Evolutionary conservation across 179 eudicot species (phyloP).

Genomic region (Silene noctiflora): DNA sequence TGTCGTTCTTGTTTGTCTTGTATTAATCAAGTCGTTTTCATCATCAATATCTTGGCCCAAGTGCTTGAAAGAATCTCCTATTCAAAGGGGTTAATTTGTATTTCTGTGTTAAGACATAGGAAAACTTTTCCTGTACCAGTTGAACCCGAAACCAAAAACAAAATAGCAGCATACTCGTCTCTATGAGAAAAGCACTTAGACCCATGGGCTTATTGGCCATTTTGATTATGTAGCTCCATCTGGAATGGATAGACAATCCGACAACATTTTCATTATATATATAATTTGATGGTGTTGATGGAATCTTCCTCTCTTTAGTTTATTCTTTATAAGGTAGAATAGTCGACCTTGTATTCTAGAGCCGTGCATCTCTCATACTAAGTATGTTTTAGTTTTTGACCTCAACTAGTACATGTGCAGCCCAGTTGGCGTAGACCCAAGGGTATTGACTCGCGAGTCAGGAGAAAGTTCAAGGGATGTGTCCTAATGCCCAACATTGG

Average conservation of each 20-base stretch:
- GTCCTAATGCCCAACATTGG: constrained; percentile 65
- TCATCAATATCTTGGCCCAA: neutral
- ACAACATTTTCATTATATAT: too few relatives aligned
- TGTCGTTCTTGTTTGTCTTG: neutral
- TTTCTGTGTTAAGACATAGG: too few relatives aligned
- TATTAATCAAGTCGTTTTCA: too few relatives aligned
- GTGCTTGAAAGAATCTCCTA: neutral
- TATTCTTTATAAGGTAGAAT: neutral
- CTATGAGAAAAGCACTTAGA: too few relatives aligned
- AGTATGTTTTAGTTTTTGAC: neutral
- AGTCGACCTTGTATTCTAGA: neutral
- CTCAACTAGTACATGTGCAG: constrained; percentile 23
- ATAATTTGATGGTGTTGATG: neutral
- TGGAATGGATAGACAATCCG: neutral
- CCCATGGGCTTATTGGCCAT: too few relatives aligned
- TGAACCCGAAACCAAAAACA: too few relatives aligned
- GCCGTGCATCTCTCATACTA: too few relatives aligned
- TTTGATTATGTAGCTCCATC: too few relatives aligned
- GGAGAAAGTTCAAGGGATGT: constrained; percentile 63
- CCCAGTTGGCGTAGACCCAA: constrained; percentile 60
- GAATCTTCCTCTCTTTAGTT: too few relatives aligned
- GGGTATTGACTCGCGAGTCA: constrained; percentile 65
- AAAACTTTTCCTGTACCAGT: too few relatives aligned
- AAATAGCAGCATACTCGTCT: too few relatives aligned
- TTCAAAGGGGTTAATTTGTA: too few relatives aligned